Evolutionary conservation across 2,329 filamentous ascomycete species (phyloP), one percentile per base, ranked within the genome.

Genomic region (Aspergillus persii): DNA sequence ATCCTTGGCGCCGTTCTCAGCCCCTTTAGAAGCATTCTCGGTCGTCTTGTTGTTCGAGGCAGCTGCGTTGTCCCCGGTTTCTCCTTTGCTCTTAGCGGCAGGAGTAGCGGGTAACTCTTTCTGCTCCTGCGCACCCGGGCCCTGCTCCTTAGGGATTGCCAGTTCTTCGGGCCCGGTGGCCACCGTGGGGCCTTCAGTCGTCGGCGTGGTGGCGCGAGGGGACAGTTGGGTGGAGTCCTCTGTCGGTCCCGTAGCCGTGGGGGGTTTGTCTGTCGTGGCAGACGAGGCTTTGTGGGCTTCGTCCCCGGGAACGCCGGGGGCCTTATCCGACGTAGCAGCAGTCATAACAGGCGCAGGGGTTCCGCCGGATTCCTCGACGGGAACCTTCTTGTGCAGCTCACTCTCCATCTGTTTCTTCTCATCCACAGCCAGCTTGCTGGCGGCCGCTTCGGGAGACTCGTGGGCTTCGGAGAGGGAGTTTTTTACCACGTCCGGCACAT

Each of bases 381-480:
- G 65, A 9, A 80, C 71, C 50, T 74, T 76, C 59, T 85, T 82
- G 51, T 92, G 79, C 8, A 96, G 81, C 77, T 96, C 89, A 29
- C 84, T 75, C 79, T 96, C 91, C 4, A 92, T 82, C 8, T 80
- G 82, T 73, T 85, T 86, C 84, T 95, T 95, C 67, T 93, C 90
- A 62, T 84, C 78, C 6, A 95, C 89, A 18, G 87, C 89, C 57
- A 82, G 81, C 1, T 85, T 79, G 74, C 87, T 89, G 57, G 84
- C 83, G 39, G 89, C 85, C 36, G 91, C 91, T 76, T 95, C 91
- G 8, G 90, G 88, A 61, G 79, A 81, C 68, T 82, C 74, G 56
- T 85, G 83, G 26, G 89, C 83, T 55, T 78, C 68, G 18, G 71
- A 68, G 4, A 81, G 70, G 2, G 80, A 81, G 33, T 79, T 71